Evolutionary conservation across 805 yeast genomes (phyloP).

Genomic region (Yamadazyma ubonensis): DNA sequence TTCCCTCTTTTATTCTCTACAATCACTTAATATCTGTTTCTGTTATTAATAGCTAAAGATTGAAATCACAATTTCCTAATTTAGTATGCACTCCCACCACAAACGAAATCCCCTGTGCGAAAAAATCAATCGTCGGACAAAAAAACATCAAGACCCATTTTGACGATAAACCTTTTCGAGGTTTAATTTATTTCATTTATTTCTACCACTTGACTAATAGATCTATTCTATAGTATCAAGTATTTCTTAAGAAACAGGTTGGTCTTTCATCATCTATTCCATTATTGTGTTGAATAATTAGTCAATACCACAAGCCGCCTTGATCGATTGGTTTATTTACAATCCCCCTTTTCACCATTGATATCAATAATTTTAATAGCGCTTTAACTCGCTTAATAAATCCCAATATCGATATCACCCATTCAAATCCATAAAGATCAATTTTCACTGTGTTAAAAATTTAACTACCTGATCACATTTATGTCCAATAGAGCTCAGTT

Average conservation of each 20-base stretch:
- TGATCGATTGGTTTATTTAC: not conserved
- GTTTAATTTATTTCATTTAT: not conserved
- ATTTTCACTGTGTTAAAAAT: not conserved
- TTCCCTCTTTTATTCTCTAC: no score
- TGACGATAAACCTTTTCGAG: slow-evolving; percentile 1
- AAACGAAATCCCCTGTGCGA: slow-evolving; percentile 4
- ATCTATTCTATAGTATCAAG: no score
- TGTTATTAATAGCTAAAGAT: no score
- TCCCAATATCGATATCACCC: not conserved
- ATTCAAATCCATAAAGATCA: not conserved
- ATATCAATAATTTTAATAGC: not conserved
- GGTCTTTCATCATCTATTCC: no score
- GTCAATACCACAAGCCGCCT: not conserved
- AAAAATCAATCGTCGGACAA: slow-evolving; percentile 5
- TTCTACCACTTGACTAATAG: no score
- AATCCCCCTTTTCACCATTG: not conserved
- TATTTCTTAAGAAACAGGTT: no score
- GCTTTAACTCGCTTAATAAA: not conserved
- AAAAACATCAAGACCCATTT: slow-evolving; percentile 5
- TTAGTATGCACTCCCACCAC: not conserved
- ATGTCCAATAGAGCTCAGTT: slow-evolving; percentile 18
- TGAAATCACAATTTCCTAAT: no score
- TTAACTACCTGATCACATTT: not conserved
- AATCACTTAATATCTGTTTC: no score
- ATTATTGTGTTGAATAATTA: not conserved